Evolutionary conservation across 129 eudicot genomes (phyloP).

Genomic region (Deinandra increscens): DNA sequence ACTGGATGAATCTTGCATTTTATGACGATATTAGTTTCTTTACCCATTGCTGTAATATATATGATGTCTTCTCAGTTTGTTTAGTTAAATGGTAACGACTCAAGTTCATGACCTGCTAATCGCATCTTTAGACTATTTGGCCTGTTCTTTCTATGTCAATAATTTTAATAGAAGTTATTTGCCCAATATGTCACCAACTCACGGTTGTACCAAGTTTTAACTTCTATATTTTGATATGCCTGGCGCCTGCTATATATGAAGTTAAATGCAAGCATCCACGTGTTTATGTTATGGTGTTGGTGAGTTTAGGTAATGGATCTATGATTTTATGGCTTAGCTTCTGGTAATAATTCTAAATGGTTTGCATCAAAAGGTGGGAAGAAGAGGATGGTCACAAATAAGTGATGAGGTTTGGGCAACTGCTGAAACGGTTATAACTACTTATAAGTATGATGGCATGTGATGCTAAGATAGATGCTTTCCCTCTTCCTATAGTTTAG

Average conservation of each 20-base stretch:
- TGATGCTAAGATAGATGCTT: too few species aligned
- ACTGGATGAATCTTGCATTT: too few species aligned
- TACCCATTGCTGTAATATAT: background rate
- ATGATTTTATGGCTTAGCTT: conserved; percentile 11
- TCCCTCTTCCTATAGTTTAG: too few species aligned
- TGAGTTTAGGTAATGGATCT: conserved; percentile 1
- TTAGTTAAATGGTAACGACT: conserved; percentile 3
- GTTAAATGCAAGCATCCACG: conserved; percentile 5
- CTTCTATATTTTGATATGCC: background rate
- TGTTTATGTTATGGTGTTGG: background rate
- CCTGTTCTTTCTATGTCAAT: background rate
- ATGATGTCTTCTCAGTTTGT: background rate
- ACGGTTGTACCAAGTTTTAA: background rate
- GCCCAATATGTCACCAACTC: conserved; percentile 1
- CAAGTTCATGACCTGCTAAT: background rate
- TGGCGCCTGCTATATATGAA: background rate
- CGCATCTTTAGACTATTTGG: background rate
- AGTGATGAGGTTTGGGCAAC: background rate
- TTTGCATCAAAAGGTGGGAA: background rate
- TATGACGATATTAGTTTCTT: background rate
- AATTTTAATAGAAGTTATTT: background rate
- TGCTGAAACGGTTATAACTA: background rate
- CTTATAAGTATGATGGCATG: background rate
- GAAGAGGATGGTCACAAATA: background rate
- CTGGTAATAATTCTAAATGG: background rate